A percentile compares a stretch with the other conserved stretches of the same genome.
phyloP scores from a whole-genome alignment of 83 land plant genomes.

The Thuja plicata region DNA sequence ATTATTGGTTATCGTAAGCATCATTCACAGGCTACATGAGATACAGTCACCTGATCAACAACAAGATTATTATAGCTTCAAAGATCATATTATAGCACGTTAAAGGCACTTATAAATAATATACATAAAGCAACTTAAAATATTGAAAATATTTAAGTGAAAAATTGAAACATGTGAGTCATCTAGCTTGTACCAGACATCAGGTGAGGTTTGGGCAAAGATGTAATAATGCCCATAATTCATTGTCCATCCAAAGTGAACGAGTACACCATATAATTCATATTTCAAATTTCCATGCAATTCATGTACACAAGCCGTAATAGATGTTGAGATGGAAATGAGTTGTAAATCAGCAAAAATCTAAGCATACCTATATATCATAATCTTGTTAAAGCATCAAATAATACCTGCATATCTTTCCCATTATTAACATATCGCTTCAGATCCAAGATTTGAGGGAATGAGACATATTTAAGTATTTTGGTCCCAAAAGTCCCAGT shows the following conservation, averaged over 20 bases:
- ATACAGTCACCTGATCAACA: no score
- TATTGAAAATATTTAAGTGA: no score
- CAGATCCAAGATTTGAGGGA: slow-evolving; percentile 51
- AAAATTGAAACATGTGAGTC: no score
- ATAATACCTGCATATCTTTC: slow-evolving; percentile 17
- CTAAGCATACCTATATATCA: not conserved
- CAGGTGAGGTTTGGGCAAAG: slow-evolving; percentile 53
- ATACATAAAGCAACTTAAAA: no score
- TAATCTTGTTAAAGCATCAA: not conserved
- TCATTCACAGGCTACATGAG: no score
- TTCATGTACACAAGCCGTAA: not conserved
- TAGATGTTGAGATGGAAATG: not conserved
- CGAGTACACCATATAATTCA: slow-evolving; percentile 67
- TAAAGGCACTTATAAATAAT: no score
- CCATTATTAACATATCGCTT: slow-evolving; percentile 27
- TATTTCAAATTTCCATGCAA: slow-evolving; percentile 47
- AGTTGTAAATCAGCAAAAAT: not conserved
- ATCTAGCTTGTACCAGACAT: slow-evolving; percentile 58
- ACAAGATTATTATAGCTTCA: no score
- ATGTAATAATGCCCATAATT: slow-evolving; percentile 66
- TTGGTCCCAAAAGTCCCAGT: slow-evolving; percentile 35
- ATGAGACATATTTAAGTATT: slow-evolving; percentile 38
- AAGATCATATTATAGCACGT: no score
- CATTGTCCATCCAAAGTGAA: slow-evolving; percentile 48
- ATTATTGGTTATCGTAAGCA: no score